Base-by-base conservation (phyloP, 768 basidiomycete species). In the Dentipellis sp. region DNA sequence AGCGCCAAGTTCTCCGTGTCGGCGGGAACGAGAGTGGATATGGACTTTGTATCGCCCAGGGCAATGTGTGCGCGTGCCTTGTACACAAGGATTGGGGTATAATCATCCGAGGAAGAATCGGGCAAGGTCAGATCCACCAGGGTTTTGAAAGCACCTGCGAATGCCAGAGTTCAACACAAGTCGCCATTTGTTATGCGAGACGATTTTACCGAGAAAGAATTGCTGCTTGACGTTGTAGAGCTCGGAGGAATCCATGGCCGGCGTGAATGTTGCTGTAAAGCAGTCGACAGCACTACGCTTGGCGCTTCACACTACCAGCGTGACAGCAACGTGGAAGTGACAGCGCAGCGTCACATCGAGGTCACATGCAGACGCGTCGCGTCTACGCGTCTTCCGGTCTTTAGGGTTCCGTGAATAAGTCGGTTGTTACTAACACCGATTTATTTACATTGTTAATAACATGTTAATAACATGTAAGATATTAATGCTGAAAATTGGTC, bases 61-160 rank as follows among this genome's bases (percentile, higher is more conserved):
- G 91, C 89, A 55, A 94, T 81, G 62, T 82, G 75, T 1, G 91
- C 81, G 56, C 91, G 86, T 38, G 86, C 82, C 70, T 88, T 80
- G 75, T 90, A 92, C 29, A 92, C 70, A n/a, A 88, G 64, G 5
- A 77, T 79, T 4, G 81, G 78, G 10, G 71, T 69, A 67, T 86
- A 87, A 62, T 89, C 84, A 14, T 80, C 72, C 5, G 86, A 85
- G 34, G 76, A 74, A 49, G 77, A 64, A 57, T 83, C 80, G 3
- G 88, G 88, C 3, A 83, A 68, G 1, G 79, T 62, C 52, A 80
- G 65, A 51, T 76, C 72, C 40, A 78, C 70, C 52, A 91, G 72
- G n/a, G 80, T 65, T 64, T 80, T 81, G 70, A 83, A 90, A 42
- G 88, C 86, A 53, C 87, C 85, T 83, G 61, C 34, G 56, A 39